Evolutionary conservation across 352 stramenopile species (phyloP).

Genomic region (Globisporangium rhizosaccharum): DNA sequence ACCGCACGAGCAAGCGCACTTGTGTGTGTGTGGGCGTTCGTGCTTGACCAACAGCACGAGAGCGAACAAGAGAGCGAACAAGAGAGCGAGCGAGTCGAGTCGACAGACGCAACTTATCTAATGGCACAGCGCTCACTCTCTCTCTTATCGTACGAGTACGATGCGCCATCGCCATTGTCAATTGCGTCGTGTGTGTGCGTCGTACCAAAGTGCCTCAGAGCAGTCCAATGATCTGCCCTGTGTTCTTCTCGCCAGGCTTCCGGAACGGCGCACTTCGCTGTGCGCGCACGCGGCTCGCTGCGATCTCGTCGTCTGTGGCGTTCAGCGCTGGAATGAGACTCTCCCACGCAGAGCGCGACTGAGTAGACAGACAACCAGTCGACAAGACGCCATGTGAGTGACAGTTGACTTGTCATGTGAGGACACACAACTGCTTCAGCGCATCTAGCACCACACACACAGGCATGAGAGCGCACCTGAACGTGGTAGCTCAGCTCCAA

Average conservation of each 20-base stretch:
- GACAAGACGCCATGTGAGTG: neutral
- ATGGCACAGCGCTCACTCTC: no score
- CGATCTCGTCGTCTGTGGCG: constrained; percentile 48
- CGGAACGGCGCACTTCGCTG: constrained; percentile 48
- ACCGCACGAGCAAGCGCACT: neutral
- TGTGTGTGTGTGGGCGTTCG: neutral
- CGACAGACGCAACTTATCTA: no score
- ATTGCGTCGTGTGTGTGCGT: no score
- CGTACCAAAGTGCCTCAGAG: constrained; percentile 30
- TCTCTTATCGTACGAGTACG: no score
- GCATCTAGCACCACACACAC: neutral
- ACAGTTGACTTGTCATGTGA: neutral
- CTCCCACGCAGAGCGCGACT: constrained; percentile 74
- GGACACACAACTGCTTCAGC: neutral
- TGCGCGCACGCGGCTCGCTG: constrained; percentile 48
- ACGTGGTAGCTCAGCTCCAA: constrained; percentile 79
- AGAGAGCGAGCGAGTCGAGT: no score
- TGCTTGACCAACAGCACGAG: no score
- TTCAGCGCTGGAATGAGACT: constrained; percentile 59
- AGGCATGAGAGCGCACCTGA: constrained; percentile 28
- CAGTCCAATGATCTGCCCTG: constrained; percentile 62
- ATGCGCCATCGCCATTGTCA: no score
- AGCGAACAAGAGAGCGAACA: no score
- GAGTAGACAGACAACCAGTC: neutral
- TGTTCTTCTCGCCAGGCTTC: constrained; percentile 65